Percentiles rank a stretch among this genome's conserved stretches.
phyloP scores from a whole-genome alignment of 352 stramenopile species.

The Phytophthora foliorum region DNA sequence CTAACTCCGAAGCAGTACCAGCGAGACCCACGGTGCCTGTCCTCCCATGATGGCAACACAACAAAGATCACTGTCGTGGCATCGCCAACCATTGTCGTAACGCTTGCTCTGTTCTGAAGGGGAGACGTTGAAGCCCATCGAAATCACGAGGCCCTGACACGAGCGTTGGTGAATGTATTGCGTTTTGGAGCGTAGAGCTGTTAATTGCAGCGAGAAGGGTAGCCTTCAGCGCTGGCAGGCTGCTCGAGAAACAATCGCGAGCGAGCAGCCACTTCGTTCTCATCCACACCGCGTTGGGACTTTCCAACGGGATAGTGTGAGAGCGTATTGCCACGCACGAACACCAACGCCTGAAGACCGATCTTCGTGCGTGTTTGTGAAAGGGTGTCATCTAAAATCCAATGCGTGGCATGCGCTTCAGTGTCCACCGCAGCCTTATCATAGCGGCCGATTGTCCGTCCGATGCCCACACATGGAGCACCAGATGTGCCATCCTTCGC shows the following conservation, averaged over 20 bases:
- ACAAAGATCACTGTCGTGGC: no score
- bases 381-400: background rate
- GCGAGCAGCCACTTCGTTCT: background rate
- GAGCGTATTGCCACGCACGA: background rate
- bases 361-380: no score
- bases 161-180: no score
- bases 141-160: no score
- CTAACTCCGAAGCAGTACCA: no score
- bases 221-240: no score
- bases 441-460: background rate
- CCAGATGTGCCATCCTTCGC: conserved; percentile 22
- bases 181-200: no score
- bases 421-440: background rate
- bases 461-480: background rate
- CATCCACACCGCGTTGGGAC: background rate
- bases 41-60: no score
- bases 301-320: background rate
- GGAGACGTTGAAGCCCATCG: no score
- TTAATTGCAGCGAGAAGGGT: background rate
- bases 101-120: no score
- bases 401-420: background rate
- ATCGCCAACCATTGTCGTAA: no score
- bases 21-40: no score
- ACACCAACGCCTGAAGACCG: conserved; percentile 1
- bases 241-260: background rate